Evolutionary conservation across 768 basidiomycete species (phyloP).

Genomic region (Lentinula sp.): DNA sequence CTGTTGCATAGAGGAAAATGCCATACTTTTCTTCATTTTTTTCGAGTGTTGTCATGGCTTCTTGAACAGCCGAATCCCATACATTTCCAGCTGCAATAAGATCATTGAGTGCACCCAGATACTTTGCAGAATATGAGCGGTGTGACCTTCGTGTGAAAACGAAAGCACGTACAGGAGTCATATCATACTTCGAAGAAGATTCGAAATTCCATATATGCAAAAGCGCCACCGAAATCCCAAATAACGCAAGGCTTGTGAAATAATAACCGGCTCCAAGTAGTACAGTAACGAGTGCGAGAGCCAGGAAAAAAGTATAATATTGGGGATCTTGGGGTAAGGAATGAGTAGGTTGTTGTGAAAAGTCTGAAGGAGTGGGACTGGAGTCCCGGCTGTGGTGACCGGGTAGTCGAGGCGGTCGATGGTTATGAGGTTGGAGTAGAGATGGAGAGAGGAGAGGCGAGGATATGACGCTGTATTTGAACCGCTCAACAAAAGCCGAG

Average conservation of each 20-base stretch:
- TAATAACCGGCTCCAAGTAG: constrained; percentile 40
- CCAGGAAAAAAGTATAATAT: constrained; percentile 33
- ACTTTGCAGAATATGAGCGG: constrained; percentile 31
- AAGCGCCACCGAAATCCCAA: constrained; percentile 32
- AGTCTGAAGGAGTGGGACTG: constrained; percentile 24
- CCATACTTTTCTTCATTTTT: constrained; percentile 56
- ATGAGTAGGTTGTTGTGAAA: constrained; percentile 16
- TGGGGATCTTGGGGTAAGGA: constrained; percentile 26
- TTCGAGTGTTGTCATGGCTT: constrained; percentile 60
- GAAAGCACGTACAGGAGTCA: constrained; percentile 43
- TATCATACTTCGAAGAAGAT: constrained; percentile 35
- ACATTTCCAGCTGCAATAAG: constrained; percentile 59
- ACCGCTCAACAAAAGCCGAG: constrained; percentile 63
- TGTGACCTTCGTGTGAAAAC: neutral
- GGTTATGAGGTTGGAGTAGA: constrained; percentile 32
- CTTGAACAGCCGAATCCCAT: constrained; percentile 73
- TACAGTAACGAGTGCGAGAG: constrained; percentile 30
- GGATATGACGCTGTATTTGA: constrained; percentile 81
- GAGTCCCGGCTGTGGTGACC: constrained; percentile 43
- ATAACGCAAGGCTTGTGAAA: constrained; percentile 28
- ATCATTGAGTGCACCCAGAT: constrained; percentile 59
- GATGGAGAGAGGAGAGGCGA: constrained; percentile 66
- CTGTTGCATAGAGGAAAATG: neutral
- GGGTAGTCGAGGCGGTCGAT: constrained; percentile 32
- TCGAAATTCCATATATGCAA: constrained; percentile 21